Percentiles rank a stretch among this genome's conserved stretches.
Evolutionary conservation across 768 basidiomycete genomes (phyloP).

Genomic region (Tylopilus subfusipes): DNA sequence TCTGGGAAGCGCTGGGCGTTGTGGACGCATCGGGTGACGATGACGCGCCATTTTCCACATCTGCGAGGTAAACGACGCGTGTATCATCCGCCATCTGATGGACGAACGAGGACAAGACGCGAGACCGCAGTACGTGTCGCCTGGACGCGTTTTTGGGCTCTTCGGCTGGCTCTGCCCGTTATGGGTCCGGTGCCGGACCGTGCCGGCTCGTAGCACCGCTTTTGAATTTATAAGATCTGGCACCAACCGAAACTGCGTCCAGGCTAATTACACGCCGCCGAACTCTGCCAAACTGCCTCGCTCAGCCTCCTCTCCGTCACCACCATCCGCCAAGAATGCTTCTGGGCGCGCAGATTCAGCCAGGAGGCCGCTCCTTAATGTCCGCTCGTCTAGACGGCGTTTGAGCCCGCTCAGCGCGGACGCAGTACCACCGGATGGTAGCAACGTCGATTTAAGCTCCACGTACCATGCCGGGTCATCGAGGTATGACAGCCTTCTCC

Average conservation of each 20-base stretch:
- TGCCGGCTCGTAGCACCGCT: constrained; percentile 3
- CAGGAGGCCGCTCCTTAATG: constrained; percentile 37
- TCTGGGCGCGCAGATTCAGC: constrained; percentile 47
- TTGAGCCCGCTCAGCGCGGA: constrained; percentile 23
- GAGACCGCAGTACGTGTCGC: constrained; percentile 6
- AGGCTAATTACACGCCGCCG: background rate
- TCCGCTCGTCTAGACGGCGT: constrained; percentile 26
- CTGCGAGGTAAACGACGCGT: constrained; percentile 43
- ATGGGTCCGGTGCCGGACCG: constrained; percentile 1
- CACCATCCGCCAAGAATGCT: constrained; percentile 54
- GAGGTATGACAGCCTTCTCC: constrained; percentile 44
- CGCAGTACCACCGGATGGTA: constrained; percentile 21
- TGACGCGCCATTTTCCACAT: constrained; percentile 33
- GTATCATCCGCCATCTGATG: constrained; percentile 23
- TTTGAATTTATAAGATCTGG: constrained; percentile 4
- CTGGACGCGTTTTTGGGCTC: constrained; percentile 1
- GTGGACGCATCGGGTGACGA: constrained; percentile 9
- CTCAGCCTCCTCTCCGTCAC: constrained; percentile 75
- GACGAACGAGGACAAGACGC: constrained; percentile 13
- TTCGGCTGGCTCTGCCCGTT: constrained; percentile 6
- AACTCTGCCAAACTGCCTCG: constrained; percentile 63
- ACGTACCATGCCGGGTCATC: constrained; percentile 87
- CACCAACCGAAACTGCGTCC: constrained; percentile 1
- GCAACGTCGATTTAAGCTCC: constrained; percentile 69
- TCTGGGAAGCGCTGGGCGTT: constrained; percentile 26